Evolutionary conservation across 805 yeast species (phyloP), one percentile per base, ranked within the genome.

Genomic region (Kazachstania taianensis): DNA sequence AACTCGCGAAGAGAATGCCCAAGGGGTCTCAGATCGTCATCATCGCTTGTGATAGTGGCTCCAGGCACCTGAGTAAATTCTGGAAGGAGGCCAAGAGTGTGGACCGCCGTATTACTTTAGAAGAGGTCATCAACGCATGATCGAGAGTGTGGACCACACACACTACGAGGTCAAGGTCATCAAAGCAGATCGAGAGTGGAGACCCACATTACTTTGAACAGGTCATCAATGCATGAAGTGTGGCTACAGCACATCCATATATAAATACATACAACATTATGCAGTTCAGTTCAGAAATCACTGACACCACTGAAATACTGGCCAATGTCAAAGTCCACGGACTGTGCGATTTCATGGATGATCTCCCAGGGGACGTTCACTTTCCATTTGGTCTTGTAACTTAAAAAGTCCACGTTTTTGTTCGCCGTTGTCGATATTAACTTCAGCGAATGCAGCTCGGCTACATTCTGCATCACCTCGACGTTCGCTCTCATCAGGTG

Each of bases 31-130:
- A 65, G 14, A 75, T 89, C 16, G 94, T 89, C 5, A 74, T 94
- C 14, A 70, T 92, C 32, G 82, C 94, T 1, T 92, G 97, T 55
- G 98, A 89, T 55, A 77, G 94, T 5, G 98, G 98, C 1, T 65
- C 79, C 9, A 67, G 98, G 46, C 98, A 89, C 59, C 53, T 89
- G 40, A 81, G 92, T 34, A 89, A 89, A 58, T 92, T 89, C 52
- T 89, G 96, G 96, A 83, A 78, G 48, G 61, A 66, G 36, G 89
- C 89, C 0, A 55, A 60, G 24, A 44, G 46, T 5, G 53, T 65
- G 4, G 50, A 52, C 6, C 43, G 54, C 33, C 50, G 56, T 13
- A 44, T 61, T 5, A 49, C 61, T 1, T 35, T 66, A 23, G 60
- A 61, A 4, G 62, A 62, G n/a, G 57, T 64, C 3, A 41, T 62